Evolutionary conservation across 306 rosid species (phyloP).

Genomic region (Rosa persica): DNA sequence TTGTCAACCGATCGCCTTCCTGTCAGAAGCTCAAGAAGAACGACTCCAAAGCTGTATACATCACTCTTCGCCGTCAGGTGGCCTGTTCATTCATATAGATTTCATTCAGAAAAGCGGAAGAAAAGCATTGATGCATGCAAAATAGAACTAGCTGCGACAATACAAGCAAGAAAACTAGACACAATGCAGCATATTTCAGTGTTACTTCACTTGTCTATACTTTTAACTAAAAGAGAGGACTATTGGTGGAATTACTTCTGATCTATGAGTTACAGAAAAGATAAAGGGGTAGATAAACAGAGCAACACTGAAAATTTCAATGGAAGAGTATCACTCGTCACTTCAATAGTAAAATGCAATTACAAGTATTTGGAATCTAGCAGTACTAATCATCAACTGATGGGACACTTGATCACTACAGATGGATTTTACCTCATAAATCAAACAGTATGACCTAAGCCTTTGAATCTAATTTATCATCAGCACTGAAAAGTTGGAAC

Average conservation of each 20-base stretch:
- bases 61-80: slow-evolving; percentile 98
- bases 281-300: background rate
- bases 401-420: background rate
- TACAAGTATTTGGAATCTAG: background rate
- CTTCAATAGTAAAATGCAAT: background rate
- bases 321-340: background rate
- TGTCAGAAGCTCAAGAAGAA: slow-evolving; percentile 94
- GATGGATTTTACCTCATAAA: background rate
- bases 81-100: slow-evolving; percentile 55
- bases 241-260: background rate
- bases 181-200: background rate
- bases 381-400: background rate
- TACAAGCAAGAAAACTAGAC: background rate
- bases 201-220: background rate
- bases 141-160: background rate
- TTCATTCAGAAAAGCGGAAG: slow-evolving; percentile 20
- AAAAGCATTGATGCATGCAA: background rate
- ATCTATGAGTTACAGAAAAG: background rate
- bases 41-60: slow-evolving; percentile 97
- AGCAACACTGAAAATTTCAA: background rate
- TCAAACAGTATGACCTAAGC: background rate
- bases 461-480: background rate
- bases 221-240: background rate
- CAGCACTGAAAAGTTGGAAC: background rate
- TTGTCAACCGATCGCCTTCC: slow-evolving; percentile 95